Evolutionary conservation across 192 early-diverging fungal genomes (phyloP).

Genomic region (Coemansia sp.): DNA sequence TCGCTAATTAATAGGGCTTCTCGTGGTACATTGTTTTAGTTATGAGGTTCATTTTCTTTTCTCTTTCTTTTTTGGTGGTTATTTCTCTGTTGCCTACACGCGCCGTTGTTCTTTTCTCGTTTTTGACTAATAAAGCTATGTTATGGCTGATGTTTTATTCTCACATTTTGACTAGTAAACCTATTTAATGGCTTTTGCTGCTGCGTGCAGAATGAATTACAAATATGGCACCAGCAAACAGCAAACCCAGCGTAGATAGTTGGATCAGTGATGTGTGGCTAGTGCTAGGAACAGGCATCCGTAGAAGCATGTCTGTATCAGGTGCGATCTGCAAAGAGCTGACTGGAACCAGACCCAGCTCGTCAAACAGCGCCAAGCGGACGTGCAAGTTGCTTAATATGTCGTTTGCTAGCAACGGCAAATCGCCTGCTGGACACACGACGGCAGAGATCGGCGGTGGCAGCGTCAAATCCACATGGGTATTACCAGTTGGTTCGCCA

Average conservation of each 20-base stretch:
- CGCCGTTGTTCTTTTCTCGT: neutral
- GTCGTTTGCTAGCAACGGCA: neutral
- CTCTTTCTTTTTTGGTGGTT: neutral
- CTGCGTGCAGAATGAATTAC: constrained; percentile 3
- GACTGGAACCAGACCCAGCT: constrained; percentile 33
- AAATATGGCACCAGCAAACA: constrained; percentile 26
- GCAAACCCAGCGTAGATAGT: constrained; percentile 16
- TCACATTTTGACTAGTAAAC: too few relatives aligned
- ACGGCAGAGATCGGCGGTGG: constrained; percentile 36
- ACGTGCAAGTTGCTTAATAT: constrained; percentile 5
- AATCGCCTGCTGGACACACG: constrained; percentile 16
- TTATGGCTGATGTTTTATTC: neutral
- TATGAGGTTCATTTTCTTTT: neutral
- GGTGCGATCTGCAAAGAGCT: constrained; percentile 16
- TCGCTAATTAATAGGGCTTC: constrained; percentile 14
- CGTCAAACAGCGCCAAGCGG: constrained; percentile 37
- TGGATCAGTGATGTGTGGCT: constrained; percentile 20
- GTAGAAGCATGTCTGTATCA: constrained; percentile 38
- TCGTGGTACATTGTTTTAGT: constrained; percentile 5
- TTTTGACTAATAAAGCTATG: neutral
- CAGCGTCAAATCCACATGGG: constrained; percentile 39
- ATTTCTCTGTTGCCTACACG: constrained; percentile 1
- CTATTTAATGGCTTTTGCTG: too few relatives aligned
- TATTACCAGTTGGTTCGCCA: constrained; percentile 31
- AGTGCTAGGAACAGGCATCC: constrained; percentile 37